Percentiles rank a stretch among this genome's conserved stretches.
Conservation (phyloP, 2,329 filamentous ascomycete species). For the Pyrenochaeta sp. region DNA sequence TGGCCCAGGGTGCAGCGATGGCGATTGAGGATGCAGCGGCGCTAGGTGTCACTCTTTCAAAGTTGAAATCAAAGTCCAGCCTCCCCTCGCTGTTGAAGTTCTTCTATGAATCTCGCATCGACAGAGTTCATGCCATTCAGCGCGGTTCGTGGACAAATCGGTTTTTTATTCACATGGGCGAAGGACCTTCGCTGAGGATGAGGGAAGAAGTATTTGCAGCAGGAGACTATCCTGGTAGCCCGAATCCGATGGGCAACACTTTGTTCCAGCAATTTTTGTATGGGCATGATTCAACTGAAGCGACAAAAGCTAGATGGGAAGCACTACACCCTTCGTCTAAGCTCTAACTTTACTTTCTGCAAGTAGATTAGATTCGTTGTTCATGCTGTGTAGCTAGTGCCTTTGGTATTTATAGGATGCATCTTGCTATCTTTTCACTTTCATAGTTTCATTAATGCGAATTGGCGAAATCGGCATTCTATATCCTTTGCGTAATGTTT, state of each 20-base stretch:
- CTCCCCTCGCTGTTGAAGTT: background rate
- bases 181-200: constrained; percentile 3
- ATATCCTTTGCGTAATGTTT: no score
- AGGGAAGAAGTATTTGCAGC: background rate
- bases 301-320: no score
- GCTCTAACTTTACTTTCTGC: no score
- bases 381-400: no score
- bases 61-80: constrained; percentile 24
- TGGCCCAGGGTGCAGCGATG: constrained; percentile 64
- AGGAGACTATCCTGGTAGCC: constrained; percentile 7
- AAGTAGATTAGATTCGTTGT: no score
- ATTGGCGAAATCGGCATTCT: no score
- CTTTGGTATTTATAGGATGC: no score
- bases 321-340: no score
- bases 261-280: constrained; percentile 8
- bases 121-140: constrained; percentile 3
- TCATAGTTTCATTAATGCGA: no score
- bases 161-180: constrained; percentile 7
- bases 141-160: constrained; percentile 6
- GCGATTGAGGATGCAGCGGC: constrained; percentile 66
- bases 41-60: constrained; percentile 3
- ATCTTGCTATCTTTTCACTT: no score
- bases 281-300: background rate
- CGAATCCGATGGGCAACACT: constrained; percentile 7
- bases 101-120: background rate